These are phyloP conservation scores for Colletotrichum plurivorum DNA, from an alignment of 2,329 filamentous ascomycete species.

Conservation along the genomic window DNA sequence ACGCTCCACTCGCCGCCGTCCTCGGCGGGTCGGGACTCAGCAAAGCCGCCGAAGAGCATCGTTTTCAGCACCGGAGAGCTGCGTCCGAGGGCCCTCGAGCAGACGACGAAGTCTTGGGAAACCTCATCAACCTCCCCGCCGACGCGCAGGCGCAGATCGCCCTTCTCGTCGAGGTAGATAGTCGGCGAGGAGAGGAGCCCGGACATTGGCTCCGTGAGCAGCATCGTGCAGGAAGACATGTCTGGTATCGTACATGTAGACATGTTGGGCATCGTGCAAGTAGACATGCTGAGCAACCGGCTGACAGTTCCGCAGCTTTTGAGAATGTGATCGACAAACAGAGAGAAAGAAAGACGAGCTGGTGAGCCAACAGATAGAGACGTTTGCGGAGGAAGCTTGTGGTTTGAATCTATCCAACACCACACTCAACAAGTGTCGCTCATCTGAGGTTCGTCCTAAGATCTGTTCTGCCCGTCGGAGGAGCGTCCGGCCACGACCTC, in stretches of 20 bases:
- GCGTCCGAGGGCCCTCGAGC: constrained; percentile 43
- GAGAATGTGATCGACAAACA: background rate
- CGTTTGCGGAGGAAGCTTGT: background rate
- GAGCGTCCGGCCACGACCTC: background rate
- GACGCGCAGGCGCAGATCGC: constrained; percentile 28
- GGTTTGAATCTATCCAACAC: background rate
- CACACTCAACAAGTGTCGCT: background rate
- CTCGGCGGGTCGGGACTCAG: constrained; percentile 41
- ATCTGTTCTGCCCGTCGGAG: constrained; percentile 17
- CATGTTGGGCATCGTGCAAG: constrained; percentile 14
- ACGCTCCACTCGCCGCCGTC: constrained; percentile 43
- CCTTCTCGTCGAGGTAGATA: constrained; percentile 28
- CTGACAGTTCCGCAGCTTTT: background rate
- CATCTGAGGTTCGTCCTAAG: constrained; percentile 28
- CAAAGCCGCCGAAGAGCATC: constrained; percentile 45
- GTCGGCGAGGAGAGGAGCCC: constrained; percentile 26
- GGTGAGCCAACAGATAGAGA: too few relatives aligned
- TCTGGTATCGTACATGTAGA: constrained; percentile 13
- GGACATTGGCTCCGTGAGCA: constrained; percentile 25
- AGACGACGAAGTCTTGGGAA: constrained; percentile 43
- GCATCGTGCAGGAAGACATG: constrained; percentile 13
- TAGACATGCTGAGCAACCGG: background rate
- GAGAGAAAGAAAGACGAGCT: too few relatives aligned
- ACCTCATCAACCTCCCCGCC: constrained; percentile 26
- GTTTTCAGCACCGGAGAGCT: constrained; percentile 44